phyloP scores from a whole-genome alignment of 208 protist species.

The Acanthamoeba castellanii region DNA sequence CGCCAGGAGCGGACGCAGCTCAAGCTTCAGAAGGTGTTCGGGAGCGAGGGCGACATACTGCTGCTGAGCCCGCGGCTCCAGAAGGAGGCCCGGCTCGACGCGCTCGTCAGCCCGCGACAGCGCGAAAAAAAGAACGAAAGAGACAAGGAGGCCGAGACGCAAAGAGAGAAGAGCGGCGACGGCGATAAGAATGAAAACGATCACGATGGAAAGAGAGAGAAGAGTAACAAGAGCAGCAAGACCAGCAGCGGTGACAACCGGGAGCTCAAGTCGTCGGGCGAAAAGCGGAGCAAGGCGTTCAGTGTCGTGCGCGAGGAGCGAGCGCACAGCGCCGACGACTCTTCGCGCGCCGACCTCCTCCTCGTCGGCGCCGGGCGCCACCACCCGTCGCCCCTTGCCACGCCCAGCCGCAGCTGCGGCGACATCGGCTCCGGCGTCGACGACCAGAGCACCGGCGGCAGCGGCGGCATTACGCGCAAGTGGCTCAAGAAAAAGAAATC shows the following conservation, averaged over 20 bases:
- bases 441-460: not conserved
- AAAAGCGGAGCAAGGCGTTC: not conserved
- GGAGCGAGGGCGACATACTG: constrained; percentile 34
- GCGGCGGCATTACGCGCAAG: not conserved
- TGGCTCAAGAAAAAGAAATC: constrained; percentile 58
- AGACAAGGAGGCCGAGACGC: not conserved
- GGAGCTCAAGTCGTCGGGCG: constrained; percentile 8
- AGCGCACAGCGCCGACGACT: not conserved
- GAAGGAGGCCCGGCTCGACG: not conserved
- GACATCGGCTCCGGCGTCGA: not conserved
- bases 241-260: not conserved
- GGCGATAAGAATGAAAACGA: not conserved
- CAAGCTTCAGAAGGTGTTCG: constrained; percentile 58
- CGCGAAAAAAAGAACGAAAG: constrained; percentile 2
- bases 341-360: not conserved
- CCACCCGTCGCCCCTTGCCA: not conserved
- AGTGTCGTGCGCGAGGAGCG: not conserved
- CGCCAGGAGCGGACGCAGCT: not conserved
- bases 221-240: not conserved
- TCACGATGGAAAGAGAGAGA: too few species aligned
- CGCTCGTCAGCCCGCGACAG: not conserved
- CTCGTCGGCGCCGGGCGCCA: not conserved
- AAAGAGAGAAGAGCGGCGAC: not conserved
- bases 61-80: not conserved
- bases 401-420: not conserved